Evolutionary conservation across 305 asterid genomes (phyloP), one percentile per base, ranked within the genome.

Genomic region (Salvia sclarea): DNA sequence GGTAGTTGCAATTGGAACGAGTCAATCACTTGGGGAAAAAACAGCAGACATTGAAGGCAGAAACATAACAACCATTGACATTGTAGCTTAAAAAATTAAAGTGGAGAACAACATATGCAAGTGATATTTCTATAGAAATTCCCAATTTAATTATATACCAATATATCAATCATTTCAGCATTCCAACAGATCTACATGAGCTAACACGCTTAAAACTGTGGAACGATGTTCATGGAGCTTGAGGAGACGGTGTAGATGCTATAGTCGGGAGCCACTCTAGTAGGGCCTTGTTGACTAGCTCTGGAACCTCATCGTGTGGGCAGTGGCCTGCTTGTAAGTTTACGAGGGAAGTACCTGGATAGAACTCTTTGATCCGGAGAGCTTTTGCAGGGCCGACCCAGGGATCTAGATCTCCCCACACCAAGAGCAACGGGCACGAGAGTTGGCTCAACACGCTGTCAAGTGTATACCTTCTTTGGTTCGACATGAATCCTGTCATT

Each of bases 241-340:
- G 85, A 58, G 66, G 76, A 69, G 84, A 69, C 53, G 85, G 75
- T 5, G 74, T 41, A 38, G 76, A 20, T 35, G 71, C 12, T 61
- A 83, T 9, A 71, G 79, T 76, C n/a, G 93, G 53, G 37, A 88
- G 77, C 98, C 98, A 90, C 17, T 93, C 84, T 78, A 85, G 45
- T 61, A 93, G 67, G 48, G 95, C 98, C 78, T 84, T 79, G 9
- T 93, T 93, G 59, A 93, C 97, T 2, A 80, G 82, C 56, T 88
- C 97, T 0, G 98, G 98, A 66, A 86, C 98, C 80, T 93, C 97
- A 33, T 93, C 97, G 49, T 93, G 98, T 0, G 98, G 98, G 64
- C 98, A 93, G 84, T 93, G 98, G 13, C 98, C 98, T 1, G 98
- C 96, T 72, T 85, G 88, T 30, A 90, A 80, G 79, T 82, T 86